Evolutionary conservation across 2,329 filamentous ascomycete genomes (phyloP).

Genomic region (Trichoderma afroharzianum): DNA sequence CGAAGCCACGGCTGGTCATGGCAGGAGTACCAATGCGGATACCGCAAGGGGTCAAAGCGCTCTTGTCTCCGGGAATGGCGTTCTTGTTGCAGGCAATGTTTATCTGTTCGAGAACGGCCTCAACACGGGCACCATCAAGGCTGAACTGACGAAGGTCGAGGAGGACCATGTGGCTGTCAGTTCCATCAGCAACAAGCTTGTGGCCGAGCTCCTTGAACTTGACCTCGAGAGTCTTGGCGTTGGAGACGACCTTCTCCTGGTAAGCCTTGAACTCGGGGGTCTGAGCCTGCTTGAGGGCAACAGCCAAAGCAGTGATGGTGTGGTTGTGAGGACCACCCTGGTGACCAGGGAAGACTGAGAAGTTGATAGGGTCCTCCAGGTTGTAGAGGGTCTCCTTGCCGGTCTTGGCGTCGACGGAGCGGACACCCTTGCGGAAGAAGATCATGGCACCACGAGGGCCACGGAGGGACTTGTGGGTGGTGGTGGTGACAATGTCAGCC

Average conservation of each 20-base stretch:
- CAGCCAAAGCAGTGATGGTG: constrained; percentile 94
- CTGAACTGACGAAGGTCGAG: constrained; percentile 83
- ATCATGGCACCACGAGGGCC: constrained; percentile 99
- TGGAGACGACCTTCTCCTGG: constrained; percentile 86
- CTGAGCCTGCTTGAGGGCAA: constrained; percentile 91
- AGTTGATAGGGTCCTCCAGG: constrained; percentile 94
- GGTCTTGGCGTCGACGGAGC: constrained; percentile 83
- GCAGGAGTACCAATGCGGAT: constrained; percentile 95
- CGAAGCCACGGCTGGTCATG: constrained; percentile 95
- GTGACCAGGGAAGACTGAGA: constrained; percentile 98
- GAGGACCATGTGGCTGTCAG: constrained; percentile 96
- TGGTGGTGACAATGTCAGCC: constrained; percentile 96
- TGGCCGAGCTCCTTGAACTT: constrained; percentile 84
- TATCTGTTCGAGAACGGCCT: constrained; percentile 94
- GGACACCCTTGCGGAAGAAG: constrained; percentile 97
- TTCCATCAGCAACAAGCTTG: constrained; percentile 92
- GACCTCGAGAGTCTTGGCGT: constrained; percentile 85
- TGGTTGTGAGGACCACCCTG: constrained; percentile 99
- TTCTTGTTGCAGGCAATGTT: constrained; percentile 99
- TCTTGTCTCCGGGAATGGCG: constrained; percentile 95
- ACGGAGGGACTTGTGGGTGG: constrained; percentile 97
- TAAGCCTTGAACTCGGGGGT: constrained; percentile 89
- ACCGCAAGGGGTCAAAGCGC: constrained; percentile 87
- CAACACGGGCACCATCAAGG: constrained; percentile 91
- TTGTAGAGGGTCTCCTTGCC: constrained; percentile 90